These are phyloP conservation scores for Letharia columbiana DNA, from an alignment of 495 filamentous ascomycete genomes.

Conservation along the genomic window DNA sequence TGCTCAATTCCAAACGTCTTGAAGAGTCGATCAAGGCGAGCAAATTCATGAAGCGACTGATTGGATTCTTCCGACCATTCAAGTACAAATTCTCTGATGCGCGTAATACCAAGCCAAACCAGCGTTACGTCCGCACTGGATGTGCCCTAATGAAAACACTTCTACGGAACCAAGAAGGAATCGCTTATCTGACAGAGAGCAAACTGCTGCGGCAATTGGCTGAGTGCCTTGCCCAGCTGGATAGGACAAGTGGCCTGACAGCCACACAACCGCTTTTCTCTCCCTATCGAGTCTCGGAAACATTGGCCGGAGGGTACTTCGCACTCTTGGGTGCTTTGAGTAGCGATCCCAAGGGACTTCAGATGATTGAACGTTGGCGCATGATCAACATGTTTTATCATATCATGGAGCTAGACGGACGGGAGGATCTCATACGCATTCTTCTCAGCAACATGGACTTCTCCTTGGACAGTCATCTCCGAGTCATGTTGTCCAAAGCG, in stretches of 20 bases:
- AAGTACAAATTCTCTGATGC: conserved; percentile 88
- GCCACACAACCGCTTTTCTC: conserved; percentile 85
- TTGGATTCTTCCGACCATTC: conserved; percentile 93
- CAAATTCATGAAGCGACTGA: conserved; percentile 88
- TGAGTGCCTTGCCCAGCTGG: conserved; percentile 89
- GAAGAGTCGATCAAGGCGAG: conserved; percentile 91
- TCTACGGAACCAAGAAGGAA: conserved; percentile 74
- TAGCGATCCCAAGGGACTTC: conserved; percentile 67
- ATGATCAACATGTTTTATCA: conserved; percentile 99
- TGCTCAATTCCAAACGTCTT: conserved; percentile 83
- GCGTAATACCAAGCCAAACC: conserved; percentile 80
- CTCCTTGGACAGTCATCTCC: conserved; percentile 74
- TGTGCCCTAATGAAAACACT: conserved; percentile 80
- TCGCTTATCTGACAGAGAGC: conserved; percentile 76
- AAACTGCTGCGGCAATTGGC: conserved; percentile 89
- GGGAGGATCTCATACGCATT: conserved; percentile 81
- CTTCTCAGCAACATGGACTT: conserved; percentile 90
- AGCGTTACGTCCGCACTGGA: conserved; percentile 85
- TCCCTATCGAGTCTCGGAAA: conserved; percentile 68
- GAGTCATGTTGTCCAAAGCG: conserved; percentile 87
- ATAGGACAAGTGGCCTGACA: conserved; percentile 83
- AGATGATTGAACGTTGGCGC: conserved; percentile 91
- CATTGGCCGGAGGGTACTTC: conserved; percentile 86
- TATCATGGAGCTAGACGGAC: conserved; percentile 80
- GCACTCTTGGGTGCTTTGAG: conserved; percentile 81